Evolutionary conservation across 2,329 filamentous ascomycete genomes (phyloP).

Genomic region (Arachnomyces sp.): DNA sequence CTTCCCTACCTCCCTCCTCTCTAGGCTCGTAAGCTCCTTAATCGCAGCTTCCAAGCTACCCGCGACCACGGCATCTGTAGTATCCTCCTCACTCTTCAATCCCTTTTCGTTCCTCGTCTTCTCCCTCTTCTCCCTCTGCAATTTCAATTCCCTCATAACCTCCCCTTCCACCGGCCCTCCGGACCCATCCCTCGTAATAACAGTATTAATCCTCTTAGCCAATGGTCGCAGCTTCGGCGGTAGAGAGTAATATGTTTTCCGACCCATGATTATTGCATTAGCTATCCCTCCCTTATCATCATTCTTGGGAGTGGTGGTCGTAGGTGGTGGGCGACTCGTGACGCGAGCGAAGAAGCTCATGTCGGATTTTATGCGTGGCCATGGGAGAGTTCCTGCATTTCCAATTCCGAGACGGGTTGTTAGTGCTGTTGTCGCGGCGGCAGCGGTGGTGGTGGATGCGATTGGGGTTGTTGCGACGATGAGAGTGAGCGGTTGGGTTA

Average conservation of each 20-base stretch:
- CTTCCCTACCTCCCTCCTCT: slow-evolving; percentile 39
- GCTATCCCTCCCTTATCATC: slow-evolving; percentile 20
- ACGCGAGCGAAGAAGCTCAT: slow-evolving; percentile 94
- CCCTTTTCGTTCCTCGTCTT: slow-evolving; percentile 13
- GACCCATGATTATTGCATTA: slow-evolving; percentile 91
- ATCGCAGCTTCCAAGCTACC: slow-evolving; percentile 54
- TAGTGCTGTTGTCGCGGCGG: slow-evolving; percentile 64
- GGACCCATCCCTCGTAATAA: slow-evolving; percentile 54
- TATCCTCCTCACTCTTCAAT: slow-evolving; percentile 9
- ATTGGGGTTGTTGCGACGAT: slow-evolving; percentile 78
- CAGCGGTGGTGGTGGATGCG: slow-evolving; percentile 19
- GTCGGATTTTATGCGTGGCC: slow-evolving; percentile 80
- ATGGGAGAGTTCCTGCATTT: slow-evolving; percentile 68
- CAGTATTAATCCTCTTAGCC: slow-evolving; percentile 70
- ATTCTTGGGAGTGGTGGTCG: slow-evolving; percentile 9
- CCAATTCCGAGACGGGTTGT: slow-evolving; percentile 84
- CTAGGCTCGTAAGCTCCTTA: slow-evolving; percentile 20
- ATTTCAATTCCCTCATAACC: slow-evolving; percentile 29
- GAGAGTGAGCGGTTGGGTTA: slow-evolving; percentile 63
- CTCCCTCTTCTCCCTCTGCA: slow-evolving; percentile 20
- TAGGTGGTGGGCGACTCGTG: slow-evolving; percentile 54
- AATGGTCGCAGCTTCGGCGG: slow-evolving; percentile 72
- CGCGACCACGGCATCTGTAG: slow-evolving; percentile 44
- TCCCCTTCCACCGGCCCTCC: slow-evolving; percentile 20
- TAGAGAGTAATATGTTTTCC: slow-evolving; percentile 93